These are phyloP conservation scores for Claviceps humidiphila DNA, from an alignment of 2,329 filamentous ascomycete genomes.

Conservation along the genomic window DNA sequence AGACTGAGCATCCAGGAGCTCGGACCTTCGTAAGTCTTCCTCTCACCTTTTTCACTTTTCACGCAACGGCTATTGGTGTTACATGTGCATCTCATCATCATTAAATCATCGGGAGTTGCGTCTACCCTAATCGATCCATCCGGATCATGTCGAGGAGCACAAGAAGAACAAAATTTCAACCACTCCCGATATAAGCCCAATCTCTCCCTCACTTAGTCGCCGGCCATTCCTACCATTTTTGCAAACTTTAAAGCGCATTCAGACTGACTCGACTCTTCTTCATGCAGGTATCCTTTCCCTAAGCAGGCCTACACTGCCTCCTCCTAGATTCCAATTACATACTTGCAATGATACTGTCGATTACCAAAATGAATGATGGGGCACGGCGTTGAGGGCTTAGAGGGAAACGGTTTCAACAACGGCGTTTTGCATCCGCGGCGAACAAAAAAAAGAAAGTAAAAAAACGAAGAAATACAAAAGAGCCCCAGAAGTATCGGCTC, in stretches of 20 bases:
- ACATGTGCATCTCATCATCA: not conserved
- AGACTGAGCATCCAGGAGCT: constrained; percentile 88
- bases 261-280: constrained; percentile 5
- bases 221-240: not conserved
- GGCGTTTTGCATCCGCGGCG: constrained; percentile 27
- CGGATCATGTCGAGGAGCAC: not conserved
- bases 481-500: constrained; percentile 14
- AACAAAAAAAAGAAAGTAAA: constrained; percentile 1
- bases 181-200: not conserved
- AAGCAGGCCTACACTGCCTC: constrained; percentile 59
- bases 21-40: constrained; percentile 75
- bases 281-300: constrained; percentile 59
- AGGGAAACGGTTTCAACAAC: constrained; percentile 42
- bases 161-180: not conserved
- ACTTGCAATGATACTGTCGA: constrained; percentile 6
- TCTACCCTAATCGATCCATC: not conserved
- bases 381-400: constrained; percentile 29
- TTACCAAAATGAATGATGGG: constrained; percentile 12
- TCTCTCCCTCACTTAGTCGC: not conserved
- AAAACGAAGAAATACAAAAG: constrained; percentile 1
- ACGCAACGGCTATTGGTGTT: not conserved
- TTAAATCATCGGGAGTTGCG: not conserved
- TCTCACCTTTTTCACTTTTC: not conserved
- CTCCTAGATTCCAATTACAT: constrained; percentile 16
- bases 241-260: constrained; percentile 1